phyloP scores from a whole-genome alignment of 2,329 filamentous ascomycete genomes.

The Phialophora macrospora region DNA sequence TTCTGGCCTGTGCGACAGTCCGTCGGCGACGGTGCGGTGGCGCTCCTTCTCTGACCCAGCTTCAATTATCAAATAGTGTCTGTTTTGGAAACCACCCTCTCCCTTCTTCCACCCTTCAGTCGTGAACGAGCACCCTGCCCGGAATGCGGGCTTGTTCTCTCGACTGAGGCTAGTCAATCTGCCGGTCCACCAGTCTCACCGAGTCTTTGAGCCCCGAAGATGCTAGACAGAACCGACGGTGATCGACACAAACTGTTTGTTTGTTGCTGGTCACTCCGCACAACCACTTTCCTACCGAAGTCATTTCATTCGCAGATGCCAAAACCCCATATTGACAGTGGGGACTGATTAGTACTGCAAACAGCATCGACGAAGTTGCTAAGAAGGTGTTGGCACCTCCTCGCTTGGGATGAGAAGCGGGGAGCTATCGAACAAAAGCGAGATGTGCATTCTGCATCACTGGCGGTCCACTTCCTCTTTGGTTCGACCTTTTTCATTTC shows the following conservation, averaged over 20 bases:
- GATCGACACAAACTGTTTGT: neutral
- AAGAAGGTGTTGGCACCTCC: neutral
- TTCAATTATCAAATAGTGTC: neutral
- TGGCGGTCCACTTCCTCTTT: neutral
- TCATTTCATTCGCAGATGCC: neutral
- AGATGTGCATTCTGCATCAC: conserved; percentile 4
- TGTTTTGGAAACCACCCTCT: neutral
- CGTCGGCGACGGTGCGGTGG: neutral
- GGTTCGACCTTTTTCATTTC: neutral
- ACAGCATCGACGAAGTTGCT: neutral
- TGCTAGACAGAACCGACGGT: neutral
- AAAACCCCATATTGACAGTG: neutral
- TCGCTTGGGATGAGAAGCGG: conserved; percentile 1
- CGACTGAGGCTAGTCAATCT: neutral
- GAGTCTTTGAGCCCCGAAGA: neutral
- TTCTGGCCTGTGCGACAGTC: conserved; percentile 1
- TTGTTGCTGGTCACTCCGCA: neutral
- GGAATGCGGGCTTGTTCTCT: neutral
- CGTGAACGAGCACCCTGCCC: neutral
- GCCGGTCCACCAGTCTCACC: neutral
- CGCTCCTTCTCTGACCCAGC: neutral
- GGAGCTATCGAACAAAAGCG: conserved; percentile 17
- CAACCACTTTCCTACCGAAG: neutral
- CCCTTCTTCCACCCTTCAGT: neutral
- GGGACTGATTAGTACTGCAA: neutral